Evolutionary conservation across 768 basidiomycete species (phyloP).

Genomic region (Mycena vulgaris): DNA sequence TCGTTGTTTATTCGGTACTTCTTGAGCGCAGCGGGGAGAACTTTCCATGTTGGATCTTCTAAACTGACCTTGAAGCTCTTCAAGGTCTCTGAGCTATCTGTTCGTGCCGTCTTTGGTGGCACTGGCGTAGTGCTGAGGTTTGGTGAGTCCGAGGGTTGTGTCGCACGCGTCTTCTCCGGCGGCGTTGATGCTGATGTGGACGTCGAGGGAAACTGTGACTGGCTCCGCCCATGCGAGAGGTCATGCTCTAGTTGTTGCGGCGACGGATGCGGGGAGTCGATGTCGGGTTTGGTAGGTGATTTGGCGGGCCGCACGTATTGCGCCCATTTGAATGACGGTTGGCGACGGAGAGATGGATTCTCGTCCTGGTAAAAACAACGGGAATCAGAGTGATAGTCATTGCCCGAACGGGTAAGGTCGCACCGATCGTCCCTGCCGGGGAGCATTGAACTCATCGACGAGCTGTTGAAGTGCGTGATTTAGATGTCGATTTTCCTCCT

Average conservation of each 20-base stretch:
- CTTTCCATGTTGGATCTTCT: conserved; percentile 99
- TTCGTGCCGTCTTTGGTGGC: conserved; percentile 64
- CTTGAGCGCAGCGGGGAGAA: conserved; percentile 96
- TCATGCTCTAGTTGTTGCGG: conserved; percentile 87
- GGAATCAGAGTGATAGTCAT: conserved; percentile 29
- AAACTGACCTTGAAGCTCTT: conserved; percentile 98
- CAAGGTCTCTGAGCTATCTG: conserved; percentile 82
- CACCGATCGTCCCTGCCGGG: conserved; percentile 60
- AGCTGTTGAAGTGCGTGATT: conserved; percentile 73
- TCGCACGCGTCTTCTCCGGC: conserved; percentile 31
- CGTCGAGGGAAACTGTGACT: conserved; percentile 26
- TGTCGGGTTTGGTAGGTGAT: conserved; percentile 85
- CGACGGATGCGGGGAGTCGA: conserved; percentile 86
- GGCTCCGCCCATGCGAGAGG: conserved; percentile 56
- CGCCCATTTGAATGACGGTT: conserved; percentile 93
- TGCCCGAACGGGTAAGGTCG: conserved; percentile 34
- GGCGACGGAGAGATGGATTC: conserved; percentile 67
- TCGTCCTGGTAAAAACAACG: conserved; percentile 50
- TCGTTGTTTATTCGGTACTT: conserved; percentile 99
- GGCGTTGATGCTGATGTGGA: conserved; percentile 33
- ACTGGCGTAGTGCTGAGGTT: conserved; percentile 45
- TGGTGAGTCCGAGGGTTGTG: conserved; percentile 49
- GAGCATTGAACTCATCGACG: conserved; percentile 73
- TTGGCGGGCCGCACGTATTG: conserved; percentile 81
- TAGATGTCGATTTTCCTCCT: conserved; percentile 84